A percentile compares a stretch with the other conserved stretches of the same genome.
Conservation (phyloP, 257 asterid genomes). For the Paulownia fortunei region DNA sequence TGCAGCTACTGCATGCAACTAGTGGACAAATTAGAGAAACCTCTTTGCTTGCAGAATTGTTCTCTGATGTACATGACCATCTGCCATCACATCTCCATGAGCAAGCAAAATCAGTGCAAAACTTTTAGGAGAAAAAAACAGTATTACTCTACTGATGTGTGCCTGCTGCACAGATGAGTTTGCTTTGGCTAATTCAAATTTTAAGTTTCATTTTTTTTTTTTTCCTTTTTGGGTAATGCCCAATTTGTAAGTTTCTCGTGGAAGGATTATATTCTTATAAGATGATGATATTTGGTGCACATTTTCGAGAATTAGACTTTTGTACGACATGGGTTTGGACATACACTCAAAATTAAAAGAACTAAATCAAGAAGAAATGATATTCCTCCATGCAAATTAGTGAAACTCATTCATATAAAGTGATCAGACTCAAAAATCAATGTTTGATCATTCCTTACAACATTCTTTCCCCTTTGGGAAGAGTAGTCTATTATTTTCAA, state of each 20-base stretch:
- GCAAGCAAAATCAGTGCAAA: neutral
- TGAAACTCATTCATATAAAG: too few species aligned
- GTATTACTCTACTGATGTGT: neutral
- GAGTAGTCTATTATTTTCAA: too few species aligned
- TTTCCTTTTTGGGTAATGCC: neutral
- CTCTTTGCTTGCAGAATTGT: neutral
- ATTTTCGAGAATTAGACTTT: neutral
- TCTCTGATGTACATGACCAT: neutral
- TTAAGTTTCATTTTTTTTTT: neutral
- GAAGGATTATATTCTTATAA: neutral
- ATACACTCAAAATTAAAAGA: neutral
- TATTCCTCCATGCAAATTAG: too few species aligned
- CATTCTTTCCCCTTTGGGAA: too few species aligned
- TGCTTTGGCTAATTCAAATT: neutral
- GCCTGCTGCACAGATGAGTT: neutral
- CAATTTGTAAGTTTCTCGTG: neutral
- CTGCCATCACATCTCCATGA: neutral
- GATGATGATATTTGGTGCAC: slow-evolving; percentile 15
- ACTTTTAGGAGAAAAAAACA: neutral
- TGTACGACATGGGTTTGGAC: neutral
- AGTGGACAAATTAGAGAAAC: slow-evolving; percentile 20
- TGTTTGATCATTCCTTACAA: neutral
- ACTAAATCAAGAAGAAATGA: too few species aligned
- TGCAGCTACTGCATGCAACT: slow-evolving; percentile 16
- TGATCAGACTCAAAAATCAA: too few species aligned